Evolutionary conservation across 768 basidiomycete species (phyloP).

Genomic region (Mycena pura): DNA sequence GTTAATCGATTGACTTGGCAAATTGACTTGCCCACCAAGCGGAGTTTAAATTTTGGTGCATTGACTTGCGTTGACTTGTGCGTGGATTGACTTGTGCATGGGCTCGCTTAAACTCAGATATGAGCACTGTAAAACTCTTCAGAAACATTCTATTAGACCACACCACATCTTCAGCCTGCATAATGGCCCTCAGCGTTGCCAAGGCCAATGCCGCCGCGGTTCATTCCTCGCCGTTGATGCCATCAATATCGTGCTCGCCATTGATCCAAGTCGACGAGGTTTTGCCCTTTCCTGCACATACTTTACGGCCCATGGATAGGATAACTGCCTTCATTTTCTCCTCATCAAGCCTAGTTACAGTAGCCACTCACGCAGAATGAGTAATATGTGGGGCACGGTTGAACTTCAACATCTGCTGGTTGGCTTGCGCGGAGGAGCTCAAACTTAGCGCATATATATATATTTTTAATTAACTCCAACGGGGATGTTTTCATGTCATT

Average conservation of each 20-base stretch:
- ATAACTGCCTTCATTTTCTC: not conserved
- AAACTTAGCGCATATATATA: not conserved
- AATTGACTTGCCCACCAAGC: too few relatives aligned
- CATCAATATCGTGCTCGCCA: not conserved
- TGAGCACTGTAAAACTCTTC: not conserved
- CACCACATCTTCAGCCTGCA: not conserved
- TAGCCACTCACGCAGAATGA: not conserved
- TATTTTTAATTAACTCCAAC: not conserved
- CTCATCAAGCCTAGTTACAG: not conserved
- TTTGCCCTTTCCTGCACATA: not conserved
- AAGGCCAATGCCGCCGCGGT: not conserved
- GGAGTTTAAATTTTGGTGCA: too few relatives aligned
- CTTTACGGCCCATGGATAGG: not conserved
- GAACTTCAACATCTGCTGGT: not conserved
- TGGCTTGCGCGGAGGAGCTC: not conserved
- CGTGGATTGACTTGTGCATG: not conserved
- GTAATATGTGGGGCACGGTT: not conserved
- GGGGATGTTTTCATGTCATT: not conserved
- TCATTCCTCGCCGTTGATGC: not conserved
- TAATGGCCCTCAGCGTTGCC: not conserved
- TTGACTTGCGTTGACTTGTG: too few relatives aligned
- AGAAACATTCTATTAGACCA: not conserved
- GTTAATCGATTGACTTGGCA: too few relatives aligned
- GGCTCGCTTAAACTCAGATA: not conserved
- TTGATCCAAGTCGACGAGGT: not conserved